Evolutionary conservation across 257 asterid species (phyloP), one percentile per base, ranked within the genome.

Genomic region (Scutellaria minor): DNA sequence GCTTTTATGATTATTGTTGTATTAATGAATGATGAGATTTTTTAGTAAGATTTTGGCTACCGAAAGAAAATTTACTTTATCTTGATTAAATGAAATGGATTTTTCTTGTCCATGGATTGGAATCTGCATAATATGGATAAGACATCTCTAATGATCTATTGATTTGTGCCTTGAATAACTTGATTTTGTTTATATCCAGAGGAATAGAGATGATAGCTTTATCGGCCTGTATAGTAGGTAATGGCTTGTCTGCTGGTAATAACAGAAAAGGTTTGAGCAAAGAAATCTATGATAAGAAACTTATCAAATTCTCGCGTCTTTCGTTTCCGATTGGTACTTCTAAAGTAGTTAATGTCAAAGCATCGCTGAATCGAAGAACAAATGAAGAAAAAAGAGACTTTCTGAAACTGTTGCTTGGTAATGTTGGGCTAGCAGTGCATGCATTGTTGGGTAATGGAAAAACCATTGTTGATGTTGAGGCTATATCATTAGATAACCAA

Each of bases 391-490:
- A 91, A 76, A 77, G 97, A 77, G 86, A 83, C 64, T 89, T 93
- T 68, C 83, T 93, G 63, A 87, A 89, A 79, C 62, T 92, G 57
- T 76, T 91, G 66, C 85, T 89, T 22, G 92, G 93, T 72, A 86
- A 84, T 79, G 88, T 84, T 10, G 98, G 93, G 64, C 46, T 89
- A 50, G 87, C 87, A 3, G 69, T 68, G 13, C 92, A 97, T 27
- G 80, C 92, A 20, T 75, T 91, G 37, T 64, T 87, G 8, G 75
- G 87, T 63, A 79, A 70, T 68, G 92, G 88, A 18, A 86, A 83
- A 74, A 97, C 96, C n/a, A 76, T 84, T 64, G 98, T 96, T 9
- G 98, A 89, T 41, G 98, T 93, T 37, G 98, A 93, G 82, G 96
- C 97, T 22, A 20, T 91, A 66, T 91, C 96, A 72, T 75, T 88